These are phyloP conservation scores for Aureobasidium zeae DNA, from an alignment of 2,329 filamentous ascomycete species.

Conservation along the genomic window DNA sequence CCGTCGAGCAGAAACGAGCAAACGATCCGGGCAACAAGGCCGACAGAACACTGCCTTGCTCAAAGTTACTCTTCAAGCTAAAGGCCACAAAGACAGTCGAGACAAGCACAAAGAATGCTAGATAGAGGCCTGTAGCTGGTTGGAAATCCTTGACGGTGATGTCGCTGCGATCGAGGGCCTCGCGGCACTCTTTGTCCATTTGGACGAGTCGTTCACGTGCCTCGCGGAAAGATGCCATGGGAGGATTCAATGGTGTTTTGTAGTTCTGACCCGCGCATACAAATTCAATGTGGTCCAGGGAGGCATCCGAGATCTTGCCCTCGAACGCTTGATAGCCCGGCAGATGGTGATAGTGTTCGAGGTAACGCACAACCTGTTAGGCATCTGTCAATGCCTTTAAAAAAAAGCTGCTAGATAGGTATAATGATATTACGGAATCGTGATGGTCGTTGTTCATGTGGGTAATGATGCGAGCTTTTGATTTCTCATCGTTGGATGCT, in stretches of 20 bases:
- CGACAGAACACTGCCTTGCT: conserved; percentile 37
- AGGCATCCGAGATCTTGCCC: conserved; percentile 57
- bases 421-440: conserved; percentile 54
- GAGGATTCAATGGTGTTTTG: conserved; percentile 57
- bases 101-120: conserved; percentile 47
- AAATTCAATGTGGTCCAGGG: conserved; percentile 54
- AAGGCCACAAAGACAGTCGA: conserved; percentile 46
- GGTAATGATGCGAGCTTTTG: conserved; percentile 55
- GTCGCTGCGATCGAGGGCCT: conserved; percentile 51
- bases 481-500: conserved; percentile 36
- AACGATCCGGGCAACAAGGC: conserved; percentile 45
- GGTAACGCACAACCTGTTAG: conserved; percentile 56
- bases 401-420: no score
- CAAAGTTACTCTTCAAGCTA: conserved; percentile 43
- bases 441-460: conserved; percentile 86
- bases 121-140: conserved; percentile 43
- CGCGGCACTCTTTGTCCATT: conserved; percentile 56
- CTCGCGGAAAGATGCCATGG: conserved; percentile 59
- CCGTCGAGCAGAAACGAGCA: conserved; percentile 46
- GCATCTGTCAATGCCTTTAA: background rate
- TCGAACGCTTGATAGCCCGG: conserved; percentile 46
- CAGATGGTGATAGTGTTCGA: conserved; percentile 60
- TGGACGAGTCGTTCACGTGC: conserved; percentile 61
- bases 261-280: conserved; percentile 42
- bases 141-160: conserved; percentile 46